phyloP scores from a whole-genome alignment of 164 flowering plant species.

The Chimonanthus salicifolius region DNA sequence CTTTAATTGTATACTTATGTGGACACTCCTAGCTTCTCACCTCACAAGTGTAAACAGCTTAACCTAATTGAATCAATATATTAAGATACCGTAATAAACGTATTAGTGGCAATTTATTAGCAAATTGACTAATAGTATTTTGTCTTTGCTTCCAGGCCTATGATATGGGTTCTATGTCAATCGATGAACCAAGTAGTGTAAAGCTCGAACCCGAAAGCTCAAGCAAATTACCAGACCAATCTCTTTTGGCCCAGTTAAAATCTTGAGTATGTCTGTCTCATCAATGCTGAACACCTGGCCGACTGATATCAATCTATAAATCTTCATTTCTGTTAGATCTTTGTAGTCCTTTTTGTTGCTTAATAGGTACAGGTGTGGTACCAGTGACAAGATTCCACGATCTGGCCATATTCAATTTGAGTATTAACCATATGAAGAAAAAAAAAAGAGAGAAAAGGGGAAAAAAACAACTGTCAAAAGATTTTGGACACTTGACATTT shows the following conservation, averaged over 20 bases:
- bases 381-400: too few species aligned
- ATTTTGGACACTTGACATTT: too few species aligned
- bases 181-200: slow-evolving; percentile 25
- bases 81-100: neutral
- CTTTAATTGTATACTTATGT: neutral
- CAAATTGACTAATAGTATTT: neutral
- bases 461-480: too few species aligned
- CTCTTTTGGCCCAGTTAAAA: slow-evolving; percentile 1
- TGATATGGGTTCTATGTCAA: slow-evolving; percentile 21
- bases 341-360: too few species aligned
- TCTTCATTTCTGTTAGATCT: too few species aligned
- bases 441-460: too few species aligned
- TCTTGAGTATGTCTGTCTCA: neutral
- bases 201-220: slow-evolving; percentile 27
- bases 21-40: neutral
- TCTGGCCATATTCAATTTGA: too few species aligned
- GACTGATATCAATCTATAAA: too few species aligned
- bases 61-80: neutral
- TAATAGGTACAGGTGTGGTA: too few species aligned
- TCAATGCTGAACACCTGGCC: neutral
- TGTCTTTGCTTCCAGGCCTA: slow-evolving; percentile 20
- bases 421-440: too few species aligned
- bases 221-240: slow-evolving; percentile 7
- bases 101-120: neutral
- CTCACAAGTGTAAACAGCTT: too few species aligned